Percentiles rank a stretch among this genome's conserved stretches.
phyloP scores from a whole-genome alignment of 2,329 filamentous ascomycete genomes.

The Aschersonia sp. region DNA sequence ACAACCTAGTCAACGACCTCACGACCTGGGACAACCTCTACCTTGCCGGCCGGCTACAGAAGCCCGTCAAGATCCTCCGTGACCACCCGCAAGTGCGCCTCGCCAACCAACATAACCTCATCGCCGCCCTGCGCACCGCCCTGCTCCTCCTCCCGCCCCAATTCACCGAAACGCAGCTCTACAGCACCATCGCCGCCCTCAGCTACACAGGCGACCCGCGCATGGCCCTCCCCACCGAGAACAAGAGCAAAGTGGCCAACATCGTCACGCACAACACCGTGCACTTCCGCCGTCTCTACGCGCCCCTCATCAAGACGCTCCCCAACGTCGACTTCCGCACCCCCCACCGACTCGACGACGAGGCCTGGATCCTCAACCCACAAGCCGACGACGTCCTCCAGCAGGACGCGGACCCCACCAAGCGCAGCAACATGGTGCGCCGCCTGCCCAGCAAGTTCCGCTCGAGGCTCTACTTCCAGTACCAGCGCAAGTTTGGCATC shows the following conservation, averaged over 20 bases:
- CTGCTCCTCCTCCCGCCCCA: slow-evolving; percentile 69
- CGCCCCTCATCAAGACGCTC: slow-evolving; percentile 74
- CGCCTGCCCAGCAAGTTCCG: slow-evolving; percentile 79
- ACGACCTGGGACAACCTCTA: slow-evolving; percentile 90
- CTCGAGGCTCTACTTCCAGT: slow-evolving; percentile 83
- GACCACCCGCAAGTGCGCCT: slow-evolving; percentile 87
- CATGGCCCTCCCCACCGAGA: slow-evolving; percentile 81
- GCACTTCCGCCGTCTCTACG: slow-evolving; percentile 85
- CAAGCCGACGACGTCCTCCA: slow-evolving; percentile 52
- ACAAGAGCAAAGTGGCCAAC: slow-evolving; percentile 83
- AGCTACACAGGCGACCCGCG: slow-evolving; percentile 95
- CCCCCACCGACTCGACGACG: slow-evolving; percentile 23
- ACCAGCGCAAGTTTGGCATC: slow-evolving; percentile 80
- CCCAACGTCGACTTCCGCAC: slow-evolving; percentile 75
- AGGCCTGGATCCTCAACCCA: slow-evolving; percentile 24
- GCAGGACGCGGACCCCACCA: slow-evolving; percentile 87
- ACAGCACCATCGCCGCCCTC: slow-evolving; percentile 80
- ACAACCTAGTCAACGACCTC: slow-evolving; percentile 76
- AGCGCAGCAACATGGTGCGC: slow-evolving; percentile 91
- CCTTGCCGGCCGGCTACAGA: slow-evolving; percentile 89
- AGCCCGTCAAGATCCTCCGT: slow-evolving; percentile 92
- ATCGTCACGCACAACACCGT: slow-evolving; percentile 86
- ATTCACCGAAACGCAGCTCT: slow-evolving; percentile 81
- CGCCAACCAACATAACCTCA: slow-evolving; percentile 88
- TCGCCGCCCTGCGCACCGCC: slow-evolving; percentile 81